Evolutionary conservation across 2,329 filamentous ascomycete genomes (phyloP).

Genomic region (Alternaria arbusti): DNA sequence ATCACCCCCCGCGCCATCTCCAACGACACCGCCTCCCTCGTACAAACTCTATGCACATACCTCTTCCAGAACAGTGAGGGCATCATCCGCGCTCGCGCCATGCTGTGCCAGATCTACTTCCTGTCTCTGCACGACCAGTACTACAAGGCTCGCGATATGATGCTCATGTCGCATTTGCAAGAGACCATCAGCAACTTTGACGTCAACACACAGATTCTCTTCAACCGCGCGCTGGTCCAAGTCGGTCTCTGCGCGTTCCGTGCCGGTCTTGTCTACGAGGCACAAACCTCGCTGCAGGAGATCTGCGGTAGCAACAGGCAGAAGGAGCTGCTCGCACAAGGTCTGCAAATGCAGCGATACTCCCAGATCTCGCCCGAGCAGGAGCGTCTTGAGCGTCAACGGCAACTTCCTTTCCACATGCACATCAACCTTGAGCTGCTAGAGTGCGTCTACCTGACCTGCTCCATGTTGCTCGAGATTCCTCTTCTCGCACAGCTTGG

Average conservation of each 20-base stretch:
- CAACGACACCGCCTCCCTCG: slow-evolving; percentile 74
- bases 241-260: slow-evolving; percentile 98
- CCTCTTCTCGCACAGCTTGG: slow-evolving; percentile 95
- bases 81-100: slow-evolving; percentile 93
- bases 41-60: slow-evolving; percentile 91
- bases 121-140: slow-evolving; percentile 96
- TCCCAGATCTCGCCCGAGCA: slow-evolving; percentile 96
- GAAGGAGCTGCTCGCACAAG: slow-evolving; percentile 97
- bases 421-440: slow-evolving; percentile 99
- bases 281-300: slow-evolving; percentile 96
- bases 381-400: slow-evolving; percentile 94
- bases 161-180: slow-evolving; percentile 99
- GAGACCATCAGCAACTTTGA: slow-evolving; percentile 98
- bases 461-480: slow-evolving; percentile 99
- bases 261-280: slow-evolving; percentile 94
- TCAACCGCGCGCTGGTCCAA: slow-evolving; percentile 97
- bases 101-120: slow-evolving; percentile 99
- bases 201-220: slow-evolving; percentile 95
- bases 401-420: slow-evolving; percentile 99
- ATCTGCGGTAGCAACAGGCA: slow-evolving; percentile 97
- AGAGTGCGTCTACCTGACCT: slow-evolving; percentile 97
- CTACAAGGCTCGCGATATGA: slow-evolving; percentile 97
- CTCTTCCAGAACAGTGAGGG: slow-evolving; percentile 94
- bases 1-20: slow-evolving; percentile 77
- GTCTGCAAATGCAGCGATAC: slow-evolving; percentile 97